Percentiles rank a stretch among this genome's conserved stretches.
Evolutionary conservation across 2,329 filamentous ascomycete species (phyloP).

Genomic region (Monilinia vaccinii-corymbosi): DNA sequence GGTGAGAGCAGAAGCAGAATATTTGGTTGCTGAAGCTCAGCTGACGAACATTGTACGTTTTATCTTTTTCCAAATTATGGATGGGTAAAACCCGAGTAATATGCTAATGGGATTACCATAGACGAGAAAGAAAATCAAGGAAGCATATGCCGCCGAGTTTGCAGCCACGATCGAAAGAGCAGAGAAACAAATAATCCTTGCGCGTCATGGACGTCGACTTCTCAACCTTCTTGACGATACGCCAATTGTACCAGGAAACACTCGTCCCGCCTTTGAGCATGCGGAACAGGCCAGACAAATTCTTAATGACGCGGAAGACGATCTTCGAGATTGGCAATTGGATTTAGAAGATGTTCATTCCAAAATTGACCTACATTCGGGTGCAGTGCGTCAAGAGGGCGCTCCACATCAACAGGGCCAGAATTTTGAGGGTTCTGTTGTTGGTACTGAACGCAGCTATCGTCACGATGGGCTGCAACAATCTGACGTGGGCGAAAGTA

Average conservation of each 20-base stretch:
- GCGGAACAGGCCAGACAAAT: slow-evolving; percentile 67
- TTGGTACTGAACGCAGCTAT: not conserved
- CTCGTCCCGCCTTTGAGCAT: slow-evolving; percentile 58
- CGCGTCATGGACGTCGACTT: slow-evolving; percentile 79
- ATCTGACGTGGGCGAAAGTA: not conserved
- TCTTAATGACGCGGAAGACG: slow-evolving; percentile 85
- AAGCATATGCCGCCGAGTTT: slow-evolving; percentile 84
- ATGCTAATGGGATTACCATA: slow-evolving; percentile 29
- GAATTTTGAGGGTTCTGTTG: not conserved
- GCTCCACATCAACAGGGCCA: not conserved
- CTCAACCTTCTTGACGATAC: slow-evolving; percentile 81
- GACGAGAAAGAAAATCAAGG: slow-evolving; percentile 94
- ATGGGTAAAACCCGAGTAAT: slow-evolving; percentile 4
- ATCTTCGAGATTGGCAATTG: slow-evolving; percentile 64
- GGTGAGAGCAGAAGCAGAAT: slow-evolving; percentile 90
- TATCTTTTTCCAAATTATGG: not conserved
- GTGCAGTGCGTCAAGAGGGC: not conserved
- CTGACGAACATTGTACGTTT: slow-evolving; percentile 78
- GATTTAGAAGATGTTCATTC: slow-evolving; percentile 25
- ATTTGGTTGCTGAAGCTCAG: slow-evolving; percentile 91
- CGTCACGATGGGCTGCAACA: not conserved
- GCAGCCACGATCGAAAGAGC: slow-evolving; percentile 88
- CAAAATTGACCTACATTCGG: not conserved
- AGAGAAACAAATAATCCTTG: slow-evolving; percentile 93
- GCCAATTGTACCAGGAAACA: slow-evolving; percentile 79